Conservation (phyloP, 805 yeast genomes). For the Lipomyces starkeyi region DNA sequence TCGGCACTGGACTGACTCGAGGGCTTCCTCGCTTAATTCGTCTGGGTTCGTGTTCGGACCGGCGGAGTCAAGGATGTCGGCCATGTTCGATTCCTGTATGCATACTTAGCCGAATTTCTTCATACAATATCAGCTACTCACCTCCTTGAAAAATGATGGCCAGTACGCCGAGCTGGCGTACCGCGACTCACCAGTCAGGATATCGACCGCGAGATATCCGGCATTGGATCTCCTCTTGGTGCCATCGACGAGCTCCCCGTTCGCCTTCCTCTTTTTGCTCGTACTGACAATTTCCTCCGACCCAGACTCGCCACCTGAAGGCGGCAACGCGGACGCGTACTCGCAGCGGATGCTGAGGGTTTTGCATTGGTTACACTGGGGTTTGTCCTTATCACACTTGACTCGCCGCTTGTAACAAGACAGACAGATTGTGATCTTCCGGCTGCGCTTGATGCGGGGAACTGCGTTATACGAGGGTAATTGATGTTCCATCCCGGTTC, state of each 20-base stretch:
- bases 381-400: constrained; percentile 25
- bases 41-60: neutral
- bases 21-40: neutral
- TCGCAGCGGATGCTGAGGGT: constrained; percentile 26
- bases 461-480: neutral
- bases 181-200: constrained; percentile 12
- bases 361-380: constrained; percentile 27
- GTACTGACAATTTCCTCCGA: neutral
- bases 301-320: no score
- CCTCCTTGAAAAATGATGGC: constrained; percentile 28
- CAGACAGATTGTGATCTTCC: constrained; percentile 30
- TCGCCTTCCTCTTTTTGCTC: constrained; percentile 1
- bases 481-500: no score
- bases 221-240: constrained; percentile 5
- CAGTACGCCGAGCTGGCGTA: constrained; percentile 26
- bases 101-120: neutral
- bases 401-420: constrained; percentile 33
- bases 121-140: neutral
- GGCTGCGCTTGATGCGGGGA: constrained; percentile 25
- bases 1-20: constrained; percentile 1
- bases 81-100: constrained; percentile 4
- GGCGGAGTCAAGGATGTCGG: constrained; percentile 4
- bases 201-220: constrained; percentile 27
- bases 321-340: constrained; percentile 2
- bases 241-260: constrained; percentile 17